phyloP scores from a whole-genome alignment of 257 asterid genomes.

The Lantana camara region DNA sequence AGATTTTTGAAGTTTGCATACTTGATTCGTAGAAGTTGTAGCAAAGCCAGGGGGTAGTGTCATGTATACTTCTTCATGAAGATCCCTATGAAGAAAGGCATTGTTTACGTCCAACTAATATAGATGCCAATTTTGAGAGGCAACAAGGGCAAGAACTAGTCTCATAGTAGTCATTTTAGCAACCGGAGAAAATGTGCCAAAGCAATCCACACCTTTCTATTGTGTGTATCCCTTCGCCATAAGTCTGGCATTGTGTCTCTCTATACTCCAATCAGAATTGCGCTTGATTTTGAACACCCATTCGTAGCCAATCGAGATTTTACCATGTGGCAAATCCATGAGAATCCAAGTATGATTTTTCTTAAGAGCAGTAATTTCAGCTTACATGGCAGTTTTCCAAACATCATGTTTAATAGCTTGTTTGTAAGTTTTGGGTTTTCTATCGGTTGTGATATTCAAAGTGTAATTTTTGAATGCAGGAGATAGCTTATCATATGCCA shows the following conservation, averaged over 20 bases:
- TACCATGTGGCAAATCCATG: not conserved
- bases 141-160: not conserved
- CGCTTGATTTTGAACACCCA: constrained; percentile 8
- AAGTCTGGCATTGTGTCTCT: not conserved
- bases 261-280: not conserved
- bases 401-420: not conserved
- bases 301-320: not conserved
- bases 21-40: not conserved
- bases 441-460: not conserved
- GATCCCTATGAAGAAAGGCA: too few species aligned
- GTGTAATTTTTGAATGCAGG: not conserved
- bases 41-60: not conserved
- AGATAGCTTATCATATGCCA: not conserved
- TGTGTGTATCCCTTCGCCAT: constrained; percentile 5
- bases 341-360: not conserved
- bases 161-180: not conserved
- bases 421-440: not conserved
- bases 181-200: not conserved
- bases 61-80: not conserved
- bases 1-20: not conserved
- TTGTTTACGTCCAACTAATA: not conserved
- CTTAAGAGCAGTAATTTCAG: constrained; percentile 4
- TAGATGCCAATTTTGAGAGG: not conserved
- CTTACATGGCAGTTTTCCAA: not conserved
- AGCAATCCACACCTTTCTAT: not conserved